phyloP scores from a whole-genome alignment of 345 rosid genomes.

The Rhizophora mangle region DNA sequence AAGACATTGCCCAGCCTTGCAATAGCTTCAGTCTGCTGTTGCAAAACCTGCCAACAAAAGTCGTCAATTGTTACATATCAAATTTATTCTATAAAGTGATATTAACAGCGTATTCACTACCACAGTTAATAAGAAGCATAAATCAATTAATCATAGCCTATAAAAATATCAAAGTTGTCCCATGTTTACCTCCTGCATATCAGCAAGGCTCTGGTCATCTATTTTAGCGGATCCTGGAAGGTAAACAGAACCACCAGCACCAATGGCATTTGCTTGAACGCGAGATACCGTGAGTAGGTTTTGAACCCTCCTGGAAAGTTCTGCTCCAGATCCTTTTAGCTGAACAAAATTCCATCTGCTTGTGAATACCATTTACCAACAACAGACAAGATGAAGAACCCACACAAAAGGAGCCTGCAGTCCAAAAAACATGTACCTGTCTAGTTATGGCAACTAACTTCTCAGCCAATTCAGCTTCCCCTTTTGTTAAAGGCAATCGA shows the following conservation, averaged over 20 bases:
- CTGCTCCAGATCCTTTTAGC: conserved; percentile 97
- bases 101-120: background rate
- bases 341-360: conserved; percentile 28
- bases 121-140: background rate
- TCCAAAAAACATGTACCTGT: conserved; percentile 52
- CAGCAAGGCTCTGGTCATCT: conserved; percentile 87
- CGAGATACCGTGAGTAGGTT: conserved; percentile 66
- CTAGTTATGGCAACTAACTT: conserved; percentile 69
- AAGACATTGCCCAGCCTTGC: conserved; percentile 76
- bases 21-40: conserved; percentile 87
- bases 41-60: conserved; percentile 46
- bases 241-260: conserved; percentile 59
- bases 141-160: background rate
- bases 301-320: conserved; percentile 92
- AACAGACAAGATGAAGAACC: background rate
- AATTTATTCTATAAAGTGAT: background rate
- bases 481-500: conserved; percentile 75
- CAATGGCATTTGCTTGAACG: conserved; percentile 63
- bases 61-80: background rate
- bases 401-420: conserved; percentile 1
- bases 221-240: conserved; percentile 95
- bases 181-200: conserved; percentile 83
- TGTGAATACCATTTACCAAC: conserved; percentile 18
- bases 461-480: conserved; percentile 85
- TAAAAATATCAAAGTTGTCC: background rate